Conservation (phyloP, 106 monocot genomes). For the Allium fistulosum region DNA sequence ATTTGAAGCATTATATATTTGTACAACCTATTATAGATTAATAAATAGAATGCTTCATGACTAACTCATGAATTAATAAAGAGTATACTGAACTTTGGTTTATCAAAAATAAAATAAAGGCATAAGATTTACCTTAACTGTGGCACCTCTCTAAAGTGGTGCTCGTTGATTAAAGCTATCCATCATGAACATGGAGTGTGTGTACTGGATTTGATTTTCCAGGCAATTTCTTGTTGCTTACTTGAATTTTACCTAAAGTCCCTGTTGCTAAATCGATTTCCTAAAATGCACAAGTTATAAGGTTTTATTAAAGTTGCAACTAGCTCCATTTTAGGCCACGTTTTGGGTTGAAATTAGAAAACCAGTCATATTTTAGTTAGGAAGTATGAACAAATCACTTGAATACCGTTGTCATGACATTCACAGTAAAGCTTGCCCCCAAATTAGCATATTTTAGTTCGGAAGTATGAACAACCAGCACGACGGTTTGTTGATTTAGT, state of each 20-base stretch:
- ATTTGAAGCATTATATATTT: conserved; percentile 41
- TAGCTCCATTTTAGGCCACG: no score
- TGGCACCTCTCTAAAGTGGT: conserved; percentile 33
- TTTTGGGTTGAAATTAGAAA: no score
- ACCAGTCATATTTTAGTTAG: no score
- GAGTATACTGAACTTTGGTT: no score
- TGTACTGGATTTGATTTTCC: conserved; percentile 35
- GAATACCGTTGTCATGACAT: conserved; percentile 39
- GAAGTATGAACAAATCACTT: conserved; percentile 16
- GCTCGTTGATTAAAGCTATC: conserved; percentile 34
- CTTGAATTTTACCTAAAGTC: conserved; percentile 31
- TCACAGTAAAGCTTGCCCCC: conserved; percentile 56
- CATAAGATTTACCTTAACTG: conserved; percentile 31
- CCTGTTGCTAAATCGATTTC: conserved; percentile 54
- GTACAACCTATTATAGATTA: background rate
- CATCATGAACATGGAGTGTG: conserved; percentile 35
- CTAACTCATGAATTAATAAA: no score
- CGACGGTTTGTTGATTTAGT: no score
- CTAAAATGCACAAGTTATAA: conserved; percentile 11
- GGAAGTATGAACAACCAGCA: no score
- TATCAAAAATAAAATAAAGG: no score
- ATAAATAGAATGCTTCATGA: no score
- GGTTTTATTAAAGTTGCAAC: no score
- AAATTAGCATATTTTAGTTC: no score
- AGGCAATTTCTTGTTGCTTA: conserved; percentile 35